Evolutionary conservation across 1,139 yeast genomes (phyloP).

Genomic region (Meyerozyma carpophila): DNA sequence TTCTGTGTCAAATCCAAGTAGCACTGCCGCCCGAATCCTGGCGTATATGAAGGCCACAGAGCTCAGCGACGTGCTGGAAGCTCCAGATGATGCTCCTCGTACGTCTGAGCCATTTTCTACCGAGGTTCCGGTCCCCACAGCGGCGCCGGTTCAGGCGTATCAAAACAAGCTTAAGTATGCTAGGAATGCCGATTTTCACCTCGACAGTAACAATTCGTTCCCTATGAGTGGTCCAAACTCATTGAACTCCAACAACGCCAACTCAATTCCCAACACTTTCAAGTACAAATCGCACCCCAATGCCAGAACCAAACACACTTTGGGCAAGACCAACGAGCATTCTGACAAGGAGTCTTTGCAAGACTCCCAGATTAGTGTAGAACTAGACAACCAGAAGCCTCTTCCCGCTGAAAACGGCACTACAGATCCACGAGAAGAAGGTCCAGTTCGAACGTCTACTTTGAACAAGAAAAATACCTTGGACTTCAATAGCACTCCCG

Average conservation of each 20-base stretch:
- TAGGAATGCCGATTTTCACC: conserved; percentile 29
- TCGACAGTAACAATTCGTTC: conserved; percentile 11
- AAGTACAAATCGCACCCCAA: conserved; percentile 43
- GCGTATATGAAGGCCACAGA: conserved; percentile 22
- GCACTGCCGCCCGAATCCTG: conserved; percentile 19
- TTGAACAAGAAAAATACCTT: conserved; percentile 6
- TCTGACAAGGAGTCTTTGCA: neutral
- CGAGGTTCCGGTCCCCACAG: neutral
- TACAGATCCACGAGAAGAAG: neutral
- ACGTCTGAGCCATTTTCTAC: neutral
- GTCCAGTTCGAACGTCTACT: conserved; percentile 15
- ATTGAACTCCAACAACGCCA: conserved; percentile 11
- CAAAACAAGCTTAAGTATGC: conserved; percentile 31
- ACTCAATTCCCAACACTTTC: conserved; percentile 42
- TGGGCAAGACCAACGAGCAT: conserved; percentile 11
- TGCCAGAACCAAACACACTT: conserved; percentile 33
- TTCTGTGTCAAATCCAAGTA: conserved; percentile 15
- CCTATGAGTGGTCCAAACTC: conserved; percentile 6
- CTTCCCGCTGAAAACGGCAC: no score
- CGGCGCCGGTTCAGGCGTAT: conserved; percentile 12
- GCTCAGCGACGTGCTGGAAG: conserved; percentile 15
- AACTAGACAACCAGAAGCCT: neutral
- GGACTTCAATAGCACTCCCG: conserved; percentile 28
- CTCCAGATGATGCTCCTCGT: neutral
- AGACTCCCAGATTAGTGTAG: neutral